Base-by-base conservation (phyloP, 768 basidiomycete genomes). In the Kwoniella mangroviensis region DNA sequence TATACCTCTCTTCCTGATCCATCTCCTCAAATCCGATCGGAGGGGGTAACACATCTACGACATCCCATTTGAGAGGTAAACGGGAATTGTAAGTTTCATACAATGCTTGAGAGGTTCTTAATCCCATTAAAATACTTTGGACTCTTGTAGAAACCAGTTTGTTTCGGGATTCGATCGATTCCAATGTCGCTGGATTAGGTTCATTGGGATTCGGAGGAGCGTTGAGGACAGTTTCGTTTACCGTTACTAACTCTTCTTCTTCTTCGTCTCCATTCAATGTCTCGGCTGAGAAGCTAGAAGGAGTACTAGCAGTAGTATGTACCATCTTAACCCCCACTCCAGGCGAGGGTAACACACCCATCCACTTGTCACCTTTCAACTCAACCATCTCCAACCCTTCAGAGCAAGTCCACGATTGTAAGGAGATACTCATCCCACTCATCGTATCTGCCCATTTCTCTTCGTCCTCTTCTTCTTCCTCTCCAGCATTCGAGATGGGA, bases 361-460 rank as follows among this genome's bases (percentile, higher is more conserved):
- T 41, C 68, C 68, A 69, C 10, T 26, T 53, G 13, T 64, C 55
- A 12, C 68, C 68, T 28, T 28, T 57, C 24, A 63, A 22, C 17
- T 49, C 42, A 4, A 69, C 56, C 52, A 34, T 34, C 34, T 34
- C 34, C 34, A 34, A 34, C 49, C 42, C n/a, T 42, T 19, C 17
- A 59, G 13, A n/a, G 26, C 22, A 51, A 34, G 58, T 13, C 68
- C 68, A 69, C 12, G 61, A 42, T 28, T 69, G 68, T 2, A 69
- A 19, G 4, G 43, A 56, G 10, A 64, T 55, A 15, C 43, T 57
- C 55, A 69, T 51, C 19, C 68, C 68, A 7, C 53, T 45, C 52
- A 69, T 63, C 34, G 63, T 64, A 28, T 63, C 53, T 41, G 34
- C 22, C 68, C 61, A 69, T 10, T 54, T 61, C 28, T 55, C 53